Percentiles rank a stretch among this genome's conserved stretches.
Evolutionary conservation across 306 rosid genomes (phyloP).

Genomic region (Hippophae tibetana): DNA sequence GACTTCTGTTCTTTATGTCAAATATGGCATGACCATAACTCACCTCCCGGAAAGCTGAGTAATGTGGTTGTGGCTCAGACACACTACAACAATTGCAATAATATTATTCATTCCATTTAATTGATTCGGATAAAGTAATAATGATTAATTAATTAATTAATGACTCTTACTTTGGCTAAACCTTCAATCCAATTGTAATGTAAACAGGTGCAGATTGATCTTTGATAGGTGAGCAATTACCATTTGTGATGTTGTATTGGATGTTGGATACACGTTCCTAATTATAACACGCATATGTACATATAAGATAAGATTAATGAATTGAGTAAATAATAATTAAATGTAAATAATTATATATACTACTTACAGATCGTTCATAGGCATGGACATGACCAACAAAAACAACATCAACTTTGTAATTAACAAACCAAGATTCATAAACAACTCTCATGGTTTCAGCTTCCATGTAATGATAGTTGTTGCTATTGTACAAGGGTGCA

Average conservation of each 20-base stretch:
- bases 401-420: constrained; percentile 71
- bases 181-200: constrained; percentile 71
- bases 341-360: neutral
- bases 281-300: too few species aligned
- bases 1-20: constrained; percentile 60
- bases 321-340: too few species aligned
- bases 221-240: constrained; percentile 41
- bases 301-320: too few species aligned
- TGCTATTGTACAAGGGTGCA: constrained; percentile 49
- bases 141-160: too few species aligned
- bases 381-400: constrained; percentile 93
- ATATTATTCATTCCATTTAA: too few species aligned
- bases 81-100: constrained; percentile 45
- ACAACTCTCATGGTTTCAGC: constrained; percentile 85
- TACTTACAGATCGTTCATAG: constrained; percentile 75
- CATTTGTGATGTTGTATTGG: constrained; percentile 46
- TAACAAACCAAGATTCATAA: constrained; percentile 64
- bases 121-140: too few species aligned
- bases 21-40: constrained; percentile 73
- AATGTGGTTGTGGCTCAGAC: constrained; percentile 61
- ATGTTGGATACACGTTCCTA: constrained; percentile 49
- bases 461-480: constrained; percentile 56
- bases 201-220: constrained; percentile 67
- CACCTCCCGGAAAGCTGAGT: constrained; percentile 60
- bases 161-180: constrained; percentile 20